Evolutionary conservation across 2,329 filamentous ascomycete genomes (phyloP).

Genomic region (Pseudocercospora pini-densiflorae): DNA sequence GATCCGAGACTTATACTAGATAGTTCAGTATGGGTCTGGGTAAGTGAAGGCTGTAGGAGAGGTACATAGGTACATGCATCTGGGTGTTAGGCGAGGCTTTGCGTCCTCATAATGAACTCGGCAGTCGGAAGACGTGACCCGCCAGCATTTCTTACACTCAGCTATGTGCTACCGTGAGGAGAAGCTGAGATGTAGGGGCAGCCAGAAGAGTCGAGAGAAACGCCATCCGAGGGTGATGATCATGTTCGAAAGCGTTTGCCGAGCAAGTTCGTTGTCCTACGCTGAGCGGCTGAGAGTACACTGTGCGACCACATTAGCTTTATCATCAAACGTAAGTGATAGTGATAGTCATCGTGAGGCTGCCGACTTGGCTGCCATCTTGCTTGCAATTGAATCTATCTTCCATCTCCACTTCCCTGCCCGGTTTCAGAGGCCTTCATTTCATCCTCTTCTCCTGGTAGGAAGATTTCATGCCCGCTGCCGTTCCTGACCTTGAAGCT

Average conservation of each 20-base stretch:
- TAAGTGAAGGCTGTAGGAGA: neutral
- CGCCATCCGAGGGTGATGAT: constrained; percentile 1
- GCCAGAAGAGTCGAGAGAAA: neutral
- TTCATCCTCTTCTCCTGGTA: constrained; percentile 53
- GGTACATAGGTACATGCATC: neutral
- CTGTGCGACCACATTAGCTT: neutral
- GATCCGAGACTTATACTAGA: neutral
- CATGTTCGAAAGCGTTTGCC: neutral
- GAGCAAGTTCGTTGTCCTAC: neutral
- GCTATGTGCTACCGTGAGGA: neutral
- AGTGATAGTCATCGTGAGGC: neutral
- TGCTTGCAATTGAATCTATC: constrained; percentile 21
- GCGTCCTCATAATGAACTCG: neutral
- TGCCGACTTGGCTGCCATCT: neutral
- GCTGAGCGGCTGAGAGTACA: neutral
- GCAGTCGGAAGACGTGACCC: neutral
- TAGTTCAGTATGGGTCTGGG: neutral
- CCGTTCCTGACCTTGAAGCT: constrained; percentile 69
- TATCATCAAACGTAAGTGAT: neutral
- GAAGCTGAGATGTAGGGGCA: neutral
- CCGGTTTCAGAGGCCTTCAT: constrained; percentile 33
- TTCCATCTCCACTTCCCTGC: constrained; percentile 37
- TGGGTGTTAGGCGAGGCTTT: neutral
- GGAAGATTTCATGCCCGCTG: constrained; percentile 63
- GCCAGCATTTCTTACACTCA: neutral